Evolutionary conservation across 108 stramenopile genomes (phyloP).

Genomic region (Cyclotella choctawhatcheeana): DNA sequence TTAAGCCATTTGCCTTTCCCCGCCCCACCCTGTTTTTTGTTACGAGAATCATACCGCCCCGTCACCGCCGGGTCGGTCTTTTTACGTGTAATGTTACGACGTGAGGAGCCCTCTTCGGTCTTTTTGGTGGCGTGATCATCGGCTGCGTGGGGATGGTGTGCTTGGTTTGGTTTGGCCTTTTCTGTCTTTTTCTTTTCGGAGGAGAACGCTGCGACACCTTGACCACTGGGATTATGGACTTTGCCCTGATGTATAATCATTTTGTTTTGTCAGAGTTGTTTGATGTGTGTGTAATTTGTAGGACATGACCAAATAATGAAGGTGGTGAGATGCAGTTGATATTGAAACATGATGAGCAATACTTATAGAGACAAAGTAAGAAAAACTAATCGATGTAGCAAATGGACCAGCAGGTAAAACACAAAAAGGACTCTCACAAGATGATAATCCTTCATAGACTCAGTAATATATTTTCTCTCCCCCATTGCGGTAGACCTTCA

Average conservation of each 20-base stretch:
- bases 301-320: no score
- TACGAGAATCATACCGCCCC: constrained; percentile 68
- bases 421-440: no score
- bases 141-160: constrained; percentile 25
- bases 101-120: constrained; percentile 70
- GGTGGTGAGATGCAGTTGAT: no score
- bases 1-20: constrained; percentile 77
- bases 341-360: no score
- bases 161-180: constrained; percentile 16
- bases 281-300: no score
- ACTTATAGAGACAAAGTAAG: no score
- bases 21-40: constrained; percentile 85
- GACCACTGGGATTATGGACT: constrained; percentile 84
- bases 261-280: neutral
- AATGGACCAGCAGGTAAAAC: no score
- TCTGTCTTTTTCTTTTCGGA: constrained; percentile 60
- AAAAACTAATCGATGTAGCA: no score
- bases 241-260: constrained; percentile 61
- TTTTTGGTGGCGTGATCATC: constrained; percentile 67
- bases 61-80: constrained; percentile 66
- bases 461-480: no score
- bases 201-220: constrained; percentile 74
- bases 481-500: no score
- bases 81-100: constrained; percentile 84
- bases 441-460: no score